Percentiles rank a stretch among this genome's conserved stretches.
Conservation (phyloP, 2,329 filamentous ascomycete species). For the Periconia sp. region DNA sequence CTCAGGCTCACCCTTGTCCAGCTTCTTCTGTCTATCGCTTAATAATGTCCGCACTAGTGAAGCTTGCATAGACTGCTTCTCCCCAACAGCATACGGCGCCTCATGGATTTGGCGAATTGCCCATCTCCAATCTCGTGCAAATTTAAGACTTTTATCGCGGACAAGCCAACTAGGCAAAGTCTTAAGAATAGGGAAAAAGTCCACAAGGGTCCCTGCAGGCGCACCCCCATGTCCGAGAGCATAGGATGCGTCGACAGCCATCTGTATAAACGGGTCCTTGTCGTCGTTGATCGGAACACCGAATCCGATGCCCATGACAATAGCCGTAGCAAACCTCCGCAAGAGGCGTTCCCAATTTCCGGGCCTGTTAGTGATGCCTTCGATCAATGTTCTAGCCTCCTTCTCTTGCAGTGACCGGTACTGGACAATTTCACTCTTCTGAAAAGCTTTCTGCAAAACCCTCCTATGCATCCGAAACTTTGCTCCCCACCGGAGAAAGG, state of each 20-base stretch:
- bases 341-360: constrained; percentile 47
- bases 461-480: constrained; percentile 54
- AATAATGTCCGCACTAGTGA: constrained; percentile 42
- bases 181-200: constrained; percentile 56
- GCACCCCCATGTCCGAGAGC: too few species aligned
- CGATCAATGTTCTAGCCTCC: too few species aligned
- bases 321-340: constrained; percentile 49
- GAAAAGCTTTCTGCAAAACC: constrained; percentile 53
- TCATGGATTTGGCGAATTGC: too few species aligned
- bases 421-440: too few species aligned
- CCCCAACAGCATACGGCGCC: constrained; percentile 45
- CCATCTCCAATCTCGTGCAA: too few species aligned
- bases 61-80: constrained; percentile 30
- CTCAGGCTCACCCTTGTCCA: constrained; percentile 32
- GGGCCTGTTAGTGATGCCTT: constrained; percentile 35
- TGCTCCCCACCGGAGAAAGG: too few species aligned
- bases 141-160: too few species aligned
- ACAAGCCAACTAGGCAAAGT: constrained; percentile 50
- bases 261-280: constrained; percentile 53
- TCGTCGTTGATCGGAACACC: constrained; percentile 51
- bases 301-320: constrained; percentile 54
- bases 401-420: too few species aligned
- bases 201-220: constrained; percentile 50
- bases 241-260: constrained; percentile 39
- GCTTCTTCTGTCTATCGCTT: constrained; percentile 32